A percentile compares a stretch with the other conserved stretches of the same genome.
Evolutionary conservation across 352 stramenopile genomes (phyloP).

Genomic region (Phytopythium montanum): DNA sequence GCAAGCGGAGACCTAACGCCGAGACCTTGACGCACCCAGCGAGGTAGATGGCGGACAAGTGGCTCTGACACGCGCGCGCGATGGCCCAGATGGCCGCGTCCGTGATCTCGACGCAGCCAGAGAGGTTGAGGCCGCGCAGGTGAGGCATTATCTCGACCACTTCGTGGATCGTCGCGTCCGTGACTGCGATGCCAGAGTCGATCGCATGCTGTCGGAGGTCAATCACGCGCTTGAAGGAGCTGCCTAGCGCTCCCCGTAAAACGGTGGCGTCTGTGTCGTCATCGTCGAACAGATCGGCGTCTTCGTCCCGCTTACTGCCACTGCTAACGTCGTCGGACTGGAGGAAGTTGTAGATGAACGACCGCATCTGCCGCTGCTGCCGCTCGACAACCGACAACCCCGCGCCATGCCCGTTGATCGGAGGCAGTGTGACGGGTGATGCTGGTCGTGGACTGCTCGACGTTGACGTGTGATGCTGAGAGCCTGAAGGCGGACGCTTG

Average conservation of each 20-base stretch:
- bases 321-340: slow-evolving; percentile 37
- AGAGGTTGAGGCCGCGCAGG: slow-evolving; percentile 63
- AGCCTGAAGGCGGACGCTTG: neutral
- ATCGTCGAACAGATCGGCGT: slow-evolving; percentile 4
- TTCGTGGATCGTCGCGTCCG: slow-evolving; percentile 90
- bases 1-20: slow-evolving; percentile 83
- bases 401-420: neutral
- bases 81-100: slow-evolving; percentile 88
- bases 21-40: slow-evolving; percentile 78
- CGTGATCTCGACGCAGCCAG: slow-evolving; percentile 70
- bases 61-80: slow-evolving; percentile 59
- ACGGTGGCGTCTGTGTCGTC: neutral
- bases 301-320: neutral
- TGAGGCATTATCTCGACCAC: slow-evolving; percentile 69
- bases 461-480: neutral
- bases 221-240: slow-evolving; percentile 66
- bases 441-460: slow-evolving; percentile 10
- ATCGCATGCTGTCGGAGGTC: slow-evolving; percentile 86
- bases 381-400: slow-evolving; percentile 48
- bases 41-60: slow-evolving; percentile 76
- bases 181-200: slow-evolving; percentile 84
- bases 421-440: slow-evolving; percentile 3
- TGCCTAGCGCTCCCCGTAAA: slow-evolving; percentile 8
- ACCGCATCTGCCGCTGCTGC: slow-evolving; percentile 79
- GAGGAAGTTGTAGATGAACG: slow-evolving; percentile 91